phyloP scores from a whole-genome alignment of 116 monocot species.

The Papilionanthe hybrid region DNA sequence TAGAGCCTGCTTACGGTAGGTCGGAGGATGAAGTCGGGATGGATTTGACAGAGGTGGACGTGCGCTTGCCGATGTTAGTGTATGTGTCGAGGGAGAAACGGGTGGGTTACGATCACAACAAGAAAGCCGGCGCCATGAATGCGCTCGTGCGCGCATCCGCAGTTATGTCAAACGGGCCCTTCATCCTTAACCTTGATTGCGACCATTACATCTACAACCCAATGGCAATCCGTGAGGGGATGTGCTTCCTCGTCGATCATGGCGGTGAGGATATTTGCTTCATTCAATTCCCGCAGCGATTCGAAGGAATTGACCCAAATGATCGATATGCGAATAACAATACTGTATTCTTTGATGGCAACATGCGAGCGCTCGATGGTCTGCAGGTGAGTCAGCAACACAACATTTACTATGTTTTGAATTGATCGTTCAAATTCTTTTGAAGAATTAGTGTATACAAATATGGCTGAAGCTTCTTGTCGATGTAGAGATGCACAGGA shows the following conservation, averaged over 20 bases:
- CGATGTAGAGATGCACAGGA: too few relatives aligned
- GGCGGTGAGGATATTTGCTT: conserved; percentile 77
- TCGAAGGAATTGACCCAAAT: conserved; percentile 87
- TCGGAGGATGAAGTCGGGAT: conserved; percentile 45
- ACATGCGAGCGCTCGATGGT: conserved; percentile 91
- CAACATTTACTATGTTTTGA: too few relatives aligned
- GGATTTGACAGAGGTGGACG: conserved; percentile 72
- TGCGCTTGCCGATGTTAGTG: conserved; percentile 73
- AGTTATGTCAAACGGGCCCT: conserved; percentile 70
- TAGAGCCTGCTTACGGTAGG: conserved; percentile 42
- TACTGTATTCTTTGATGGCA: conserved; percentile 93
- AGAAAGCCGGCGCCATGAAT: conserved; percentile 95
- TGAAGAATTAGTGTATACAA: too few relatives aligned
- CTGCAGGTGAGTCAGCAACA: conserved; percentile 11
- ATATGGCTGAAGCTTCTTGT: too few relatives aligned
- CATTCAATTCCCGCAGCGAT: conserved; percentile 79
- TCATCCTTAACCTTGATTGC: conserved; percentile 87
- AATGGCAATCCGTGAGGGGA: conserved; percentile 64
- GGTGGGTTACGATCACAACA: conserved; percentile 84
- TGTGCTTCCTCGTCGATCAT: conserved; percentile 89
- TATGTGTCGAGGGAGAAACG: conserved; percentile 92
- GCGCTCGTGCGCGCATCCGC: conserved; percentile 78
- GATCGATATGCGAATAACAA: conserved; percentile 94
- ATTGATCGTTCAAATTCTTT: too few relatives aligned
- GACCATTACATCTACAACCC: conserved; percentile 87